A percentile compares a stretch with the other conserved stretches of the same genome.
phyloP scores from a whole-genome alignment of 352 stramenopile genomes.

The Phytophthora foliorum region DNA sequence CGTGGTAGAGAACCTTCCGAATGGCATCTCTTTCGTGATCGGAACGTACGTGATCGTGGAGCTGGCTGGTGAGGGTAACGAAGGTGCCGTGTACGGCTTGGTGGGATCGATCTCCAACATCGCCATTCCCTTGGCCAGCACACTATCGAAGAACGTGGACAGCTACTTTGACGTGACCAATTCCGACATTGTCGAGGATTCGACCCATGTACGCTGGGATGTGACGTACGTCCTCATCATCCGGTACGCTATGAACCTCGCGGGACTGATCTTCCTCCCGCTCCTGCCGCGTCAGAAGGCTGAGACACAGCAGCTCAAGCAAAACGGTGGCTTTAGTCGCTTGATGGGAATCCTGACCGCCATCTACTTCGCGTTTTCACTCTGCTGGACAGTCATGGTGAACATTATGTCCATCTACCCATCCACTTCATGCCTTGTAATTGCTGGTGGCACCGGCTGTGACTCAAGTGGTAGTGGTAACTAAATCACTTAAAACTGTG shows the following conservation, averaged over 20 bases:
- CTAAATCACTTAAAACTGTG: not conserved
- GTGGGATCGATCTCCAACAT: slow-evolving; percentile 58
- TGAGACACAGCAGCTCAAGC: slow-evolving; percentile 48
- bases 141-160: slow-evolving; percentile 47
- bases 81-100: slow-evolving; percentile 55
- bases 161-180: slow-evolving; percentile 54
- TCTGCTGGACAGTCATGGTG: slow-evolving; percentile 39
- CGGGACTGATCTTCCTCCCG: slow-evolving; percentile 41
- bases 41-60: slow-evolving; percentile 56
- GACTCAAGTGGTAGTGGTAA: slow-evolving; percentile 3
- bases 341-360: slow-evolving; percentile 45
- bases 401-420: slow-evolving; percentile 43
- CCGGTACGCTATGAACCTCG: slow-evolving; percentile 43
- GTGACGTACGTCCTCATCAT: slow-evolving; percentile 60
- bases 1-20: slow-evolving; percentile 42
- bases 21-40: slow-evolving; percentile 54
- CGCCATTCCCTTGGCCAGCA: slow-evolving; percentile 45
- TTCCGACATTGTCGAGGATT: slow-evolving; percentile 50
- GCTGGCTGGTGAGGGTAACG: slow-evolving; percentile 52
- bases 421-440: slow-evolving; percentile 30
- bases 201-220: slow-evolving; percentile 42
- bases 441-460: slow-evolving; percentile 29
- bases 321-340: slow-evolving; percentile 44
- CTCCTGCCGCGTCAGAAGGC: slow-evolving; percentile 58
- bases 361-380: slow-evolving; percentile 34